These are phyloP conservation scores for Aspergillus novoparasiticus DNA, from an alignment of 2,329 filamentous ascomycete genomes.

Conservation along the genomic window DNA sequence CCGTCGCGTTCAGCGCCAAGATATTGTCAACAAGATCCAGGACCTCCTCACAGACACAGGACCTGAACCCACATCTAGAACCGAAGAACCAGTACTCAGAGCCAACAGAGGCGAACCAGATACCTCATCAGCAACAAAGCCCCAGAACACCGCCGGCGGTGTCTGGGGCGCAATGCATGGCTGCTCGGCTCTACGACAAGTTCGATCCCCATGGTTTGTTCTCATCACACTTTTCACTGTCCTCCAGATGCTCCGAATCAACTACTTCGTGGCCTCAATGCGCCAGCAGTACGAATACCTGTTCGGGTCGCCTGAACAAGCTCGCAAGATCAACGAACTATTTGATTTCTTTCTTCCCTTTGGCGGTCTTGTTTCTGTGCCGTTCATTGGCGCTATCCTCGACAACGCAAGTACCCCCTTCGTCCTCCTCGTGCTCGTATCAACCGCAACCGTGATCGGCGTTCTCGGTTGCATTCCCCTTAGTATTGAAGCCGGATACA, in stretches of 20 bases:
- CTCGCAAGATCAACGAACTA: slow-evolving; percentile 74
- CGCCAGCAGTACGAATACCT: slow-evolving; percentile 79
- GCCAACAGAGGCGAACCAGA: slow-evolving; percentile 23
- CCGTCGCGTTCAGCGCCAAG: slow-evolving; percentile 62
- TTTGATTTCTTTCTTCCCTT: slow-evolving; percentile 85
- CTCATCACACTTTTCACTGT: slow-evolving; percentile 81
- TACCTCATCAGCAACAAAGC: slow-evolving; percentile 23
- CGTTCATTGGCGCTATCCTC: slow-evolving; percentile 79
- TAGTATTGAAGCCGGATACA: slow-evolving; percentile 69
- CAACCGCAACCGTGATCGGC: slow-evolving; percentile 73
- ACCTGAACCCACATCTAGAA: slow-evolving; percentile 5
- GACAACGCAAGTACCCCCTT: slow-evolving; percentile 74
- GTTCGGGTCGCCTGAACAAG: slow-evolving; percentile 62
- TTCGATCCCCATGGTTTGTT: slow-evolving; percentile 81
- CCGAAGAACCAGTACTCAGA: slow-evolving; percentile 8
- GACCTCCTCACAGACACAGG: slow-evolving; percentile 63
- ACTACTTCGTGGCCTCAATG: slow-evolving; percentile 90
- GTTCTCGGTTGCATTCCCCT: slow-evolving; percentile 73
- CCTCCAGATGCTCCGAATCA: slow-evolving; percentile 78
- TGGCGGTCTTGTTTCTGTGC: slow-evolving; percentile 80
- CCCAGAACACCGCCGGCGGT: slow-evolving; percentile 50
- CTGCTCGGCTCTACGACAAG: slow-evolving; percentile 69
- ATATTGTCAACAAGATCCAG: slow-evolving; percentile 70
- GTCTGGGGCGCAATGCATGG: slow-evolving; percentile 88
- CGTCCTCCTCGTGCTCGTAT: slow-evolving; percentile 71